A percentile compares a stretch with the other conserved stretches of the same genome.
Conservation (phyloP, 495 filamentous ascomycete genomes). For the Trichoderma erinaceum region DNA sequence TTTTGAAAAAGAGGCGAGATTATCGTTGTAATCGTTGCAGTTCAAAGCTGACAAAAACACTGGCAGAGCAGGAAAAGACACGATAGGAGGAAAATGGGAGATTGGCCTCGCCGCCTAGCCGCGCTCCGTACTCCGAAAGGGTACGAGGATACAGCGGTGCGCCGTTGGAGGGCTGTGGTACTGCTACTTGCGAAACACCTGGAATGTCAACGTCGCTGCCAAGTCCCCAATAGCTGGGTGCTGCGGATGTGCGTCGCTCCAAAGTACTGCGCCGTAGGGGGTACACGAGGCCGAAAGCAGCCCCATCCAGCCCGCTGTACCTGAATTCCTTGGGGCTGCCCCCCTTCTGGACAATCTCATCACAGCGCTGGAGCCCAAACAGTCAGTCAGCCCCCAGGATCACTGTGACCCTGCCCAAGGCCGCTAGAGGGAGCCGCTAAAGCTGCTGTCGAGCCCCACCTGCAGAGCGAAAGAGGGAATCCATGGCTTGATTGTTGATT, state of each 20-base stretch:
- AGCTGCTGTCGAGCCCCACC: not conserved
- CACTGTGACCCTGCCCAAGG: slow-evolving; percentile 5
- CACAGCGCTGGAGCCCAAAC: not conserved
- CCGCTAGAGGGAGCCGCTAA: not conserved
- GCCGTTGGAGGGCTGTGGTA: not conserved
- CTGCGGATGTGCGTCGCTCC: not conserved
- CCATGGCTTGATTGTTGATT: not conserved
- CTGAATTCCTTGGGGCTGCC: not conserved
- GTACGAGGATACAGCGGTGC: not conserved
- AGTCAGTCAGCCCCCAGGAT: not conserved
- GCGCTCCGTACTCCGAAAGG: slow-evolving; percentile 6
- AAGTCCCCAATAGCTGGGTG: too few species aligned
- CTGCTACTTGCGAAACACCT: not conserved
- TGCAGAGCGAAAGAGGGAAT: not conserved
- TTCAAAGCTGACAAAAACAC: not conserved
- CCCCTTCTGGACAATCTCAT: not conserved
- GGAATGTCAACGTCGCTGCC: too few species aligned
- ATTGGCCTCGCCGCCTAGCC: slow-evolving; percentile 10
- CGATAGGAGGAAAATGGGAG: slow-evolving; percentile 14
- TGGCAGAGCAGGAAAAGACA: not conserved
- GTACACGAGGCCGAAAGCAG: not conserved
- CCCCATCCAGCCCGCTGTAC: slow-evolving; percentile 5
- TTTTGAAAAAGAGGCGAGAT: not conserved
- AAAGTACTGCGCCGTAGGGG: not conserved
- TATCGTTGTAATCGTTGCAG: not conserved